Evolutionary conservation across 306 rosid genomes (phyloP), one percentile per base, ranked within the genome.

Genomic region (Hippophae gyantsensis): DNA sequence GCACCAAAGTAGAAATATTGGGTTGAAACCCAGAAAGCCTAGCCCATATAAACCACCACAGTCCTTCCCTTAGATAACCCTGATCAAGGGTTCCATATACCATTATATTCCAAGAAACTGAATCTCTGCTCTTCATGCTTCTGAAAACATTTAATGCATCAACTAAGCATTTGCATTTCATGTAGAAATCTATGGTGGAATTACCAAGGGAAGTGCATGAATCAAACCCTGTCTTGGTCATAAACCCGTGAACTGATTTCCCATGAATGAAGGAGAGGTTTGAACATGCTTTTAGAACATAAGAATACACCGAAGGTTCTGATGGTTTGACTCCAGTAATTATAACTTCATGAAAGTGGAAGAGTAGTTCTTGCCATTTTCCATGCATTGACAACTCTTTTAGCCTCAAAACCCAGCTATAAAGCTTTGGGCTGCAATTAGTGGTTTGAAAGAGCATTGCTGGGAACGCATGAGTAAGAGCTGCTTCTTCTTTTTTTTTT

Each of bases 71-170:
- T 23, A 52, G 53, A 56, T 42, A 47, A 18, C 79, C 77, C 54
- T 57, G 57, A 45, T 51, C 70, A 61, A 80, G 78, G 54, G 51
- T 42, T 42, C 77, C 82, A 70, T 48, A 51, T 12, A 70, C 69
- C 67, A 76, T 61, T 47, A 76, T 70, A 55, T 80, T 80, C 85
- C 82, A 76, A 65, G 82, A 72, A 41, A 80, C 68, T 10, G 73
- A 68, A 53, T 80, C 82, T 55, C 60, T 70, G 55, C 18, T 43
- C 9, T 11, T 61, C 70, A 60, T 53, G 56, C 64, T 51, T 26
- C 60, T 48, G 10, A 76, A 80, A 58, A 71, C 68, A 40, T n/a
- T n/a, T 9, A 57, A 52, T 8, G 82, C 77, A 64, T 74, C 72
- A 68, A 59, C 60, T 48, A 69, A 32, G 12, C 64, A 65, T 7